Evolutionary conservation across 495 filamentous ascomycete species (phyloP).

Genomic region (Pyronema omphalodes): DNA sequence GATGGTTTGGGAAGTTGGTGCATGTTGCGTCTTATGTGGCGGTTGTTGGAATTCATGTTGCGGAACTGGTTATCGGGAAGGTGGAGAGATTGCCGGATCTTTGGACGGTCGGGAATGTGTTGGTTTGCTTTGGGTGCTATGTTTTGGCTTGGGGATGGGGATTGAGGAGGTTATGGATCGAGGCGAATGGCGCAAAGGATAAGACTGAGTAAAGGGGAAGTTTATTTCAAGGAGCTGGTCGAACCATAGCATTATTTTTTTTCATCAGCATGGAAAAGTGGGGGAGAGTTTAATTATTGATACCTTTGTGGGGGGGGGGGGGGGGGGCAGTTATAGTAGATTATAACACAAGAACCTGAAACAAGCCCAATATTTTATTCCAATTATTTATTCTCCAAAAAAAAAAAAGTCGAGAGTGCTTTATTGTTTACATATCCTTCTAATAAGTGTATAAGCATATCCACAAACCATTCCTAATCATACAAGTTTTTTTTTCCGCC

Average conservation of each 20-base stretch:
- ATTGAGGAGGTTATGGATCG: slow-evolving; percentile 46
- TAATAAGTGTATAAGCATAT: background rate
- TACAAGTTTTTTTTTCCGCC: background rate
- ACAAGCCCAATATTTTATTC: too few relatives aligned
- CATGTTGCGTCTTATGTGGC: slow-evolving; percentile 56
- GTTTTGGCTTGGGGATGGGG: slow-evolving; percentile 82
- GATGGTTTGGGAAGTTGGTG: slow-evolving; percentile 45
- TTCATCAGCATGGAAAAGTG: too few relatives aligned
- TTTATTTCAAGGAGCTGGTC: too few relatives aligned
- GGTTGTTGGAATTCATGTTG: slow-evolving; percentile 63
- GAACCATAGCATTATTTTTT: too few relatives aligned
- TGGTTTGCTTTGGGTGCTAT: slow-evolving; percentile 71
- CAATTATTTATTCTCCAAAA: too few relatives aligned
- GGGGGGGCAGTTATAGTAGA: too few relatives aligned
- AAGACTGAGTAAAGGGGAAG: background rate
- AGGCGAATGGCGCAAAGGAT: slow-evolving; percentile 27
- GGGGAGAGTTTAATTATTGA: too few relatives aligned
- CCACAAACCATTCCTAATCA: background rate
- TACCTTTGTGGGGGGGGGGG: too few relatives aligned
- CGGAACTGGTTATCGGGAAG: slow-evolving; percentile 46
- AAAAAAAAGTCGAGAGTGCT: too few relatives aligned
- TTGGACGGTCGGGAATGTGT: slow-evolving; percentile 79
- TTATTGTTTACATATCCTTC: too few relatives aligned
- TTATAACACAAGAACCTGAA: too few relatives aligned
- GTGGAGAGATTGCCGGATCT: slow-evolving; percentile 70